Evolutionary conservation across 352 stramenopile species (phyloP).

Genomic region (Globisporangium apiculatum): DNA sequence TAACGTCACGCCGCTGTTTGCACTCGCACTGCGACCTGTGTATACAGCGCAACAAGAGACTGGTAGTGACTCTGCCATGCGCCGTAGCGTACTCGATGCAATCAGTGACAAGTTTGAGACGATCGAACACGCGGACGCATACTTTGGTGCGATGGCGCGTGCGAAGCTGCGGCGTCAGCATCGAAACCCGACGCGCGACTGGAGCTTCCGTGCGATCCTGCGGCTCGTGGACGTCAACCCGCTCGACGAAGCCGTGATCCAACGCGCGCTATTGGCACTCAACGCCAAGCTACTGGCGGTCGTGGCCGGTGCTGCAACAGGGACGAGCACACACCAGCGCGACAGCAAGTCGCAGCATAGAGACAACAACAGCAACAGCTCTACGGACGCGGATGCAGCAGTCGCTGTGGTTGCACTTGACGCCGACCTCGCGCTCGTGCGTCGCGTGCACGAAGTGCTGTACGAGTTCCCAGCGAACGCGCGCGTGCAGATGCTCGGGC

Average conservation of each 20-base stretch:
- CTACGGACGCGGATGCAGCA: slow-evolving; percentile 6
- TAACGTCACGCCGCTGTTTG: slow-evolving; percentile 39
- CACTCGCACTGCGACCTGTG: slow-evolving; percentile 33
- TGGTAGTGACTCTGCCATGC: background rate
- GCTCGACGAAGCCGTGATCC: slow-evolving; percentile 47
- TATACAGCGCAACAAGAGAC: slow-evolving; percentile 9
- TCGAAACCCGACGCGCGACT: slow-evolving; percentile 41
- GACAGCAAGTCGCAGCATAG: background rate
- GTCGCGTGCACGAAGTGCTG: slow-evolving; percentile 50
- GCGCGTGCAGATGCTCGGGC: slow-evolving; percentile 54
- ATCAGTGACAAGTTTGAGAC: slow-evolving; percentile 39
- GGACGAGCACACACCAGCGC: slow-evolving; percentile 3
- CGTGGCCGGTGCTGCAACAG: too few species aligned
- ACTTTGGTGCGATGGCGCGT: slow-evolving; percentile 54
- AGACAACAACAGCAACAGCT: background rate
- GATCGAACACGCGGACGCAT: slow-evolving; percentile 43
- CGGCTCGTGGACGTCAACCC: slow-evolving; percentile 51
- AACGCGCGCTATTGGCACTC: slow-evolving; percentile 45
- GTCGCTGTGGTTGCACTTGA: slow-evolving; percentile 46
- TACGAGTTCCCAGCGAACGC: slow-evolving; percentile 54
- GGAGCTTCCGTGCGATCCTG: slow-evolving; percentile 44
- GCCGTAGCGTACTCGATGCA: slow-evolving; percentile 15
- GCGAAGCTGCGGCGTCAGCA: slow-evolving; percentile 39
- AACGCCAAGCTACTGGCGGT: slow-evolving; percentile 49
- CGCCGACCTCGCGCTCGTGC: slow-evolving; percentile 44